phyloP scores from a whole-genome alignment of 2,329 filamentous ascomycete species.

The Podosphaera xanthii region DNA sequence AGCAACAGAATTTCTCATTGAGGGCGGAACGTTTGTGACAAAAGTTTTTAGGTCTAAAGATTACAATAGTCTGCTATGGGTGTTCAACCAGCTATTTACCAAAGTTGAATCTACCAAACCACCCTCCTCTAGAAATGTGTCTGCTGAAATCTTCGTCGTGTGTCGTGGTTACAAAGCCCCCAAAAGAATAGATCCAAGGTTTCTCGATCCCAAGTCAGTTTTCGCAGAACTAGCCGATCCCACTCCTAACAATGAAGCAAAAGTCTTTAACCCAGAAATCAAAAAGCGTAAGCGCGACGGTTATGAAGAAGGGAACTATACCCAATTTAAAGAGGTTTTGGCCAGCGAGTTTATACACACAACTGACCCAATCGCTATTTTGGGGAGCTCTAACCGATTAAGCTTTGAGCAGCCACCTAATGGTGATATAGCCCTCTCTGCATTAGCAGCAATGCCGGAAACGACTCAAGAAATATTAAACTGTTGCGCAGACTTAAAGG shows the following conservation, averaged over 20 bases:
- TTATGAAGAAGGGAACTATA: constrained; percentile 91
- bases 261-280: constrained; percentile 89
- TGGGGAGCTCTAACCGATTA: constrained; percentile 67
- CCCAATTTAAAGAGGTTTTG: constrained; percentile 68
- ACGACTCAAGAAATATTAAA: constrained; percentile 62
- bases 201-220: constrained; percentile 70
- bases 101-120: constrained; percentile 97
- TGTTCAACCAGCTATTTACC: constrained; percentile 86
- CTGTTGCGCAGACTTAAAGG: constrained; percentile 66
- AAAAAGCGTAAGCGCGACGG: constrained; percentile 96
- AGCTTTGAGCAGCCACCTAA: constrained; percentile 61
- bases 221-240: constrained; percentile 79
- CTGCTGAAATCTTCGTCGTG: constrained; percentile 95
- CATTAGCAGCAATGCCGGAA: constrained; percentile 64
- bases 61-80: constrained; percentile 88
- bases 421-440: constrained; percentile 67
- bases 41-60: constrained; percentile 97
- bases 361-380: constrained; percentile 73
- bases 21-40: constrained; percentile 84
- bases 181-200: constrained; percentile 76
- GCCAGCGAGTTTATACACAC: constrained; percentile 91
- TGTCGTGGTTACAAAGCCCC: constrained; percentile 89
- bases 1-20: constrained; percentile 74
- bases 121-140: constrained; percentile 84
- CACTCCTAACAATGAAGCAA: constrained; percentile 85